These are phyloP conservation scores for Pouteria campechiana DNA, from an alignment of 179 eudicot species.

Conservation along the genomic window DNA sequence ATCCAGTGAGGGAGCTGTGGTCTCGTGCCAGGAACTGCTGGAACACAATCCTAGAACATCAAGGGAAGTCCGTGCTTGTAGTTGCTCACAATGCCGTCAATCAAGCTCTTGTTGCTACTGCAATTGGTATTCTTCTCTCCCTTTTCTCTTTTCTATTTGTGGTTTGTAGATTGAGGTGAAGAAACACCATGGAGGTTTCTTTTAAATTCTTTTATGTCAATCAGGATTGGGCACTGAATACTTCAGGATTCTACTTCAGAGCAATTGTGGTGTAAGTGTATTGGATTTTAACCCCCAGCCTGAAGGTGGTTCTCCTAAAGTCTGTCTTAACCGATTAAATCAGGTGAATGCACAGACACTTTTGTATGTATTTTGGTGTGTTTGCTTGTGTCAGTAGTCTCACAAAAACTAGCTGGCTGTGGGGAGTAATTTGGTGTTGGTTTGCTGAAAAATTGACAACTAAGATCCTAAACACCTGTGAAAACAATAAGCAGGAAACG, in stretches of 20 bases:
- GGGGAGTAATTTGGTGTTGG: too few species aligned
- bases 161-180: background rate
- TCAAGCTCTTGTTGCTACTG: conserved; percentile 94
- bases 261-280: conserved; percentile 97
- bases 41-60: conserved; percentile 59
- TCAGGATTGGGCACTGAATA: conserved; percentile 87
- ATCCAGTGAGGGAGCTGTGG: conserved; percentile 96
- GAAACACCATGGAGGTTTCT: background rate
- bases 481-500: too few species aligned
- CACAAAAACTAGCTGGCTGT: too few species aligned
- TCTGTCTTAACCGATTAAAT: conserved; percentile 85
- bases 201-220: background rate
- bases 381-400: too few species aligned
- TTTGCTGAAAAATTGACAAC: too few species aligned
- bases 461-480: too few species aligned
- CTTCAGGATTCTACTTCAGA: conserved; percentile 86
- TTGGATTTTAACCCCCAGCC: conserved; percentile 69
- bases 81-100: conserved; percentile 99
- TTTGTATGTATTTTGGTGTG: too few species aligned
- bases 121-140: conserved; percentile 53
- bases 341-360: too few species aligned
- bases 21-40: conserved; percentile 77
- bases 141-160: background rate
- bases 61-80: conserved; percentile 80
- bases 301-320: conserved; percentile 48